phyloP scores from a whole-genome alignment of 2,329 filamentous ascomycete species.

The Colletotrichum sublineola region DNA sequence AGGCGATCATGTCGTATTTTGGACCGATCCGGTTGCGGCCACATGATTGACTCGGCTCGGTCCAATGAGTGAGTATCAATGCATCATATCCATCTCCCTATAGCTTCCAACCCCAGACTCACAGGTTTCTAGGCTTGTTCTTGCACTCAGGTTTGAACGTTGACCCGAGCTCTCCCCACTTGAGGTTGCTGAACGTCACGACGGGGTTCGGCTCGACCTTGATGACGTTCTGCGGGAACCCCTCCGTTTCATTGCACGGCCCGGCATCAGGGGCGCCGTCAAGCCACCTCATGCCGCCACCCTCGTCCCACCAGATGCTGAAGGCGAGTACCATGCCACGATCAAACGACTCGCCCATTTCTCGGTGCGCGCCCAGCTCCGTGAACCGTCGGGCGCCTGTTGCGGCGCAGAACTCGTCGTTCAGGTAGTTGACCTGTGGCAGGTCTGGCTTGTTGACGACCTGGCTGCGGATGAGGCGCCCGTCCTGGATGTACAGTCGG shows the following conservation, averaged over 20 bases:
- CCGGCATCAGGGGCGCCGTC: conserved; percentile 59
- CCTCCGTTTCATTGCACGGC: conserved; percentile 67
- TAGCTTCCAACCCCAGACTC: background rate
- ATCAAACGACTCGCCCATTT: conserved; percentile 60
- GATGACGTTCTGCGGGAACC: conserved; percentile 62
- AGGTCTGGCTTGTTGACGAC: conserved; percentile 48
- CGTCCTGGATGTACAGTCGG: conserved; percentile 63
- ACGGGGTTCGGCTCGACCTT: conserved; percentile 61
- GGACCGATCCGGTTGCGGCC: no score
- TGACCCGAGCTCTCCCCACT: conserved; percentile 71
- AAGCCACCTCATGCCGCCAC: conserved; percentile 66
- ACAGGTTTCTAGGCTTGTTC: conserved; percentile 28
- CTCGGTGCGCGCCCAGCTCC: conserved; percentile 56
- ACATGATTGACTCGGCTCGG: background rate
- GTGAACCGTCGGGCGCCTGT: conserved; percentile 49
- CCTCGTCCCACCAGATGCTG: conserved; percentile 66
- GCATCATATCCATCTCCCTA: background rate
- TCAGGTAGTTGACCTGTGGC: conserved; percentile 53
- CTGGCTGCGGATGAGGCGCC: conserved; percentile 61
- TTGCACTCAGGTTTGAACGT: conserved; percentile 54
- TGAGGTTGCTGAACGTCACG: conserved; percentile 69
- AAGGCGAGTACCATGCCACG: conserved; percentile 66
- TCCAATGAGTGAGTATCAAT: background rate
- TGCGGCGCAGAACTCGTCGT: conserved; percentile 54
- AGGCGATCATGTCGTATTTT: no score